Evolutionary conservation across 768 basidiomycete genomes (phyloP).

Genomic region (Mycena epipterygia): DNA sequence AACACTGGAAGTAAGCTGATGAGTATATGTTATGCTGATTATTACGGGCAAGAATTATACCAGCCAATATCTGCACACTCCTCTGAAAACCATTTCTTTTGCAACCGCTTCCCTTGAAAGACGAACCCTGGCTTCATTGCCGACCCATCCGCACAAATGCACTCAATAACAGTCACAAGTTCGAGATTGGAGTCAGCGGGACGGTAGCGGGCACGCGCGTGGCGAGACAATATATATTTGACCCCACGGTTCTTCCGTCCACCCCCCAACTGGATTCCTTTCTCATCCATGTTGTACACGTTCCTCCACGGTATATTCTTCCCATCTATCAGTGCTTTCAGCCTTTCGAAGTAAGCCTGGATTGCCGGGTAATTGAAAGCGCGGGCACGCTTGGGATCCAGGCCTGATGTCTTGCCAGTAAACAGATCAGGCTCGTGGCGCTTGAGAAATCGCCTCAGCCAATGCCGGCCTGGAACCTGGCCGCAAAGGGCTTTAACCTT

Average conservation of each 20-base stretch:
- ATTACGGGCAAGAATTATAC: background rate
- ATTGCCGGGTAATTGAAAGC: constrained; percentile 5
- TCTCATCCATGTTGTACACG: constrained; percentile 12
- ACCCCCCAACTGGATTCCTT: constrained; percentile 11
- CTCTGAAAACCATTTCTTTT: background rate
- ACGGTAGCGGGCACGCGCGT: background rate
- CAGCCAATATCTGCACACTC: background rate
- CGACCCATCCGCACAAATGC: background rate
- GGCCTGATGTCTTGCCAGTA: background rate
- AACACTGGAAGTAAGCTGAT: background rate
- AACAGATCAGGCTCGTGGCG: background rate
- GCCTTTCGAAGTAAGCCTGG: constrained; percentile 3
- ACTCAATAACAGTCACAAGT: background rate
- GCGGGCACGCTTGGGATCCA: constrained; percentile 2
- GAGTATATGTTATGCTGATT: background rate
- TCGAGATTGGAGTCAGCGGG: background rate
- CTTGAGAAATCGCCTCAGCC: background rate
- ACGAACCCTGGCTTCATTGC: background rate
- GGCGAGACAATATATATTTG: constrained; percentile 3
- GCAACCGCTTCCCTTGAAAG: constrained; percentile 1
- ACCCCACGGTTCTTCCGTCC: constrained; percentile 1
- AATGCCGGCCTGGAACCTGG: background rate
- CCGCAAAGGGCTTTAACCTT: background rate
- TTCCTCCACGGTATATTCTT: constrained; percentile 10
- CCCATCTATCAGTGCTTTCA: background rate